Base-by-base conservation (phyloP, 2,329 filamentous ascomycete genomes). In the Phaeosphaeria sp. region DNA sequence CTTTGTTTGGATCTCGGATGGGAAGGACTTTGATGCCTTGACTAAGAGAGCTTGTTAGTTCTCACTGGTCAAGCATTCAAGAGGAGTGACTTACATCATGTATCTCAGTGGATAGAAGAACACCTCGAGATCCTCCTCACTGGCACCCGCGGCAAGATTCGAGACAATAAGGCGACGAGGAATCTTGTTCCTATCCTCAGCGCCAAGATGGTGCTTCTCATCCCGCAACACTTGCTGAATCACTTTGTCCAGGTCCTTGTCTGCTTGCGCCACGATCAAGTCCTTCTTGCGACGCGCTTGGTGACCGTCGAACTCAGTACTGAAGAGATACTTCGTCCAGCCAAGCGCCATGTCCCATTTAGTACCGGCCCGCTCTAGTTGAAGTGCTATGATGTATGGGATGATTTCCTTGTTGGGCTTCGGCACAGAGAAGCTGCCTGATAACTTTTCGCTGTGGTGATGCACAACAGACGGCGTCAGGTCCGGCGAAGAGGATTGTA, bases 111-210 rank as follows among this genome's bases (percentile, higher is more conserved):
- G 47, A 20, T 22, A 40, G 57, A 74, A 67, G 18, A 64, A 52
- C 2, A 46, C 11, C 9, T 51, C 33, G 1, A 74, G 21, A 13
- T 68, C 67, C 8, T 66, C 50, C 27, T 49, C 50, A 3, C 60
- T 61, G 11, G 65, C 66, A 40, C 53, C 63, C 4, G 68, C 68
- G n/a, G 73, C 71, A 20, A 75, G 56, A 20, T 73, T 72, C 6
- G 63, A 64, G 7, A 73, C 55, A 17, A 73, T 53, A 5, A 75
- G 53, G 15, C 66, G 63, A 18, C 53, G 25, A 6, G 55, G 51
- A 0, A 66, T 48, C 22, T 49, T 56, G 2, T 43, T 55, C 20
- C 57, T 53, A 21, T 68, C 60, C 45, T 65, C 60, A 1, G 45
- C 45, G 11, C 33, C 53, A 6, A 15, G 49, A 24, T 62, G 57